phyloP scores from a whole-genome alignment of 2,329 filamentous ascomycete genomes.

The Pestalotiopsis sp. region DNA sequence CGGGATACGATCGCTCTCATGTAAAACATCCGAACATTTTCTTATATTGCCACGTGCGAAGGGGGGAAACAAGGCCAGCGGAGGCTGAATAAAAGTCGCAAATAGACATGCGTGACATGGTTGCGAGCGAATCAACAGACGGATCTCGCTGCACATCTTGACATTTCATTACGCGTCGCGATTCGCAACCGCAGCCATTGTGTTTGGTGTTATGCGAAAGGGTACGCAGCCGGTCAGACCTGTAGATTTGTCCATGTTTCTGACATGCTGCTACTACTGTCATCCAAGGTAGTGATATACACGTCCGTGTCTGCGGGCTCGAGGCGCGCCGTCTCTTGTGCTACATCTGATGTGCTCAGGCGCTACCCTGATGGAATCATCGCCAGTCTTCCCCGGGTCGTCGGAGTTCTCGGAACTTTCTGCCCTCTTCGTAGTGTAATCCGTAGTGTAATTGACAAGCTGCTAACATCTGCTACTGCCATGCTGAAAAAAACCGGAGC shows the following conservation, averaged over 20 bases:
- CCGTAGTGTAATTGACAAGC: not conserved
- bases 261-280: not conserved
- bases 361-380: not conserved
- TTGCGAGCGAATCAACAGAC: not conserved
- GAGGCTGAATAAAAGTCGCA: not conserved
- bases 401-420: not conserved
- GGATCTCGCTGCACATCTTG: not conserved
- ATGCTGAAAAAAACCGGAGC: not conserved
- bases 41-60: not conserved
- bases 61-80: not conserved
- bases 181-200: not conserved
- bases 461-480: not conserved
- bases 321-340: not conserved
- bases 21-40: slow-evolving; percentile 7
- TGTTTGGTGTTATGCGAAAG: not conserved
- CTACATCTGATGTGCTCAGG: not conserved
- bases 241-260: not conserved
- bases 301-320: not conserved
- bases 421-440: not conserved
- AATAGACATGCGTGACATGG: not conserved
- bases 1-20: slow-evolving; percentile 5
- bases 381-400: not conserved
- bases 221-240: not conserved
- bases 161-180: not conserved
- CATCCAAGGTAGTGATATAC: not conserved